Percentiles rank a stretch among this genome's conserved stretches.
Conservation (phyloP, 805 yeast species). For the Middelhovenomyces tepae region DNA sequence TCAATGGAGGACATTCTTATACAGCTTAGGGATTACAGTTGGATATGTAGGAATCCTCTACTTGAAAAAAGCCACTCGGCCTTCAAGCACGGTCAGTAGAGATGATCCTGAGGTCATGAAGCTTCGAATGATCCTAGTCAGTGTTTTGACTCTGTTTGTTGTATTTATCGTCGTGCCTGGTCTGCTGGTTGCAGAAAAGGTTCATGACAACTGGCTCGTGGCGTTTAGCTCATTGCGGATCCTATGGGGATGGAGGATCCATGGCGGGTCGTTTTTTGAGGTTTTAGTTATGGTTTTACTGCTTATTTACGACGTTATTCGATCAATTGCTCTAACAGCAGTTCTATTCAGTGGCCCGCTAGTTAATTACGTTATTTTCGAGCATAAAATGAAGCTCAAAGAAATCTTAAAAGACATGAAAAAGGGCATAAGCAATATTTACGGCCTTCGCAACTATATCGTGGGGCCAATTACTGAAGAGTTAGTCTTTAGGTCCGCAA, state of each 20-base stretch:
- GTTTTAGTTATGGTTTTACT: constrained; percentile 3
- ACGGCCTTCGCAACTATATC: constrained; percentile 47
- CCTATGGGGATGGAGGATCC: constrained; percentile 9
- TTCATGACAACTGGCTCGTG: constrained; percentile 1
- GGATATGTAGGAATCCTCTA: constrained; percentile 19
- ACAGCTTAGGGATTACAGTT: constrained; percentile 11
- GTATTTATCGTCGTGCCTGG: constrained; percentile 19
- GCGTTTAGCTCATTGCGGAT: constrained; percentile 3
- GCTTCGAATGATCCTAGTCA: constrained; percentile 22
- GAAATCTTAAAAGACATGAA: constrained; percentile 15
- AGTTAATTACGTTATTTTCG: constrained; percentile 26
- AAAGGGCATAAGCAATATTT: constrained; percentile 24
- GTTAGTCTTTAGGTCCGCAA: constrained; percentile 49
- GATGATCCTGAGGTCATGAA: constrained; percentile 17
- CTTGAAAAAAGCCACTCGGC: constrained; percentile 15
- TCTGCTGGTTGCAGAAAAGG: constrained; percentile 5
- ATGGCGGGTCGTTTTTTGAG: constrained; percentile 10
- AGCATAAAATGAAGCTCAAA: constrained; percentile 13
- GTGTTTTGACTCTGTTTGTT: constrained; percentile 28
- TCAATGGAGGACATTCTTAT: too few relatives aligned
- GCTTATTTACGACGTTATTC: constrained; percentile 13
- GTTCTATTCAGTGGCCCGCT: constrained; percentile 45
- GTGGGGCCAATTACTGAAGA: constrained; percentile 79
- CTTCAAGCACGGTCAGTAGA: constrained; percentile 13
- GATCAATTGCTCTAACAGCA: constrained; percentile 26